phyloP scores from a whole-genome alignment of 305 asterid species.

The Fraxinus dipetala region DNA sequence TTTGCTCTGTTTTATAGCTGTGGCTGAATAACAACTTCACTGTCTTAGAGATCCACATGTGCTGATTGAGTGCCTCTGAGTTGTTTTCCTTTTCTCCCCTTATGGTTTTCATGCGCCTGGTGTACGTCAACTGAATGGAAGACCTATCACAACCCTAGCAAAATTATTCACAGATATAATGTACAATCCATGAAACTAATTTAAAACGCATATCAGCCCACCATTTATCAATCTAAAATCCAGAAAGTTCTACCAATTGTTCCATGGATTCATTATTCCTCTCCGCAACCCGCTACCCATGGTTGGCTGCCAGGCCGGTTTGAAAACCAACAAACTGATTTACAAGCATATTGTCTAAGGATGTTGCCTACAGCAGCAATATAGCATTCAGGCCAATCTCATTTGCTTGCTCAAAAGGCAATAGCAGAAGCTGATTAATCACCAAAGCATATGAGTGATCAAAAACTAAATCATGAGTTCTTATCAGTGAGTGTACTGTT shows the following conservation, averaged over 20 bases:
- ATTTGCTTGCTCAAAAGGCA: background rate
- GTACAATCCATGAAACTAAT: background rate
- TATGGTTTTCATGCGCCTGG: too few relatives aligned
- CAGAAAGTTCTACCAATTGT: background rate
- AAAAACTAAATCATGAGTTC: conserved; percentile 10
- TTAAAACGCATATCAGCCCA: background rate
- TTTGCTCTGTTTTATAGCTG: too few relatives aligned
- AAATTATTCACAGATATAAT: background rate
- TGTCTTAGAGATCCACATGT: too few relatives aligned
- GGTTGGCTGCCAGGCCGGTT: background rate
- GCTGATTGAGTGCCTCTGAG: too few relatives aligned
- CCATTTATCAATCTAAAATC: background rate
- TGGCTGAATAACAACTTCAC: too few relatives aligned
- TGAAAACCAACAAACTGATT: background rate
- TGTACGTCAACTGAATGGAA: too few relatives aligned
- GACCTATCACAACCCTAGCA: background rate
- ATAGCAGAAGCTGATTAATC: background rate
- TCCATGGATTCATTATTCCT: background rate
- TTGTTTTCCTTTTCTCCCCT: too few relatives aligned
- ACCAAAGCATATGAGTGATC: background rate
- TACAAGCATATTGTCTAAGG: background rate
- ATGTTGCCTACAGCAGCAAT: background rate
- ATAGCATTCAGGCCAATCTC: background rate
- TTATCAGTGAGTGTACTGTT: background rate
- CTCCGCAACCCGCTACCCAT: background rate